Evolutionary conservation across 805 yeast genomes (phyloP), one percentile per base, ranked within the genome.

Genomic region (Pichia occidentalis): DNA sequence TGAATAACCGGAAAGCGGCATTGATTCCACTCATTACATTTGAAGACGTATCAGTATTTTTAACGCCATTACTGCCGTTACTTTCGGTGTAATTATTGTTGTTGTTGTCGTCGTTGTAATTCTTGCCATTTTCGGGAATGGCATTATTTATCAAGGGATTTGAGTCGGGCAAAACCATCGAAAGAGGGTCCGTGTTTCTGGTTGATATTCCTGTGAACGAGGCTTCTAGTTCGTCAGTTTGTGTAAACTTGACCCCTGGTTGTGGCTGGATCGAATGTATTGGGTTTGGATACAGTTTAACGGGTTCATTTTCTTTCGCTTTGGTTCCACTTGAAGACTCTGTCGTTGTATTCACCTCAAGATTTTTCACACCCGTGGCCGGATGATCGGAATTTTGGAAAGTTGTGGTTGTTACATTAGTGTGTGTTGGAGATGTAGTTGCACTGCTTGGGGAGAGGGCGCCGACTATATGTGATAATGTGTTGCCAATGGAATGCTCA

Each of bases 191-290:
- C 7, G 39, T 37, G 24, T 42, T 38, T 19, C 46, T 44, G 29
- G 46, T 53, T 13, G 64, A 53, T 34, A 61, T 52, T 5, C 67
- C 67, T 0, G 70, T 61, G 49, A 67, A 65, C 20, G 59, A 59
- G 1, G 71, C 71, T 18, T 63, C 46, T 5, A 67, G 47, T 32
- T 57, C 61, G 8, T 59, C 57, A 5, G 52, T 49, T 29, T 61
- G 67, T 13, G 43, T 46, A n/a, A 56, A 49, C 14, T 49, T 51
- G 10, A 55, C 50, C 6, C 53, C 51, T 3, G 55, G 54, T 12
- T 50, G 43, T 2, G 52, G 51, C 29, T 39, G 34, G 7, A 34
- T 39, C 7, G 53, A 46, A 5, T 44, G n/a, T 16, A 48, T 39
- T 32, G 53, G 45, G 10, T 40, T 30, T 24, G 29, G 13, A 11